These are phyloP conservation scores for Phycomyces blakesleeanus DNA, from an alignment of 192 early-diverging fungal species.

Conservation along the genomic window DNA sequence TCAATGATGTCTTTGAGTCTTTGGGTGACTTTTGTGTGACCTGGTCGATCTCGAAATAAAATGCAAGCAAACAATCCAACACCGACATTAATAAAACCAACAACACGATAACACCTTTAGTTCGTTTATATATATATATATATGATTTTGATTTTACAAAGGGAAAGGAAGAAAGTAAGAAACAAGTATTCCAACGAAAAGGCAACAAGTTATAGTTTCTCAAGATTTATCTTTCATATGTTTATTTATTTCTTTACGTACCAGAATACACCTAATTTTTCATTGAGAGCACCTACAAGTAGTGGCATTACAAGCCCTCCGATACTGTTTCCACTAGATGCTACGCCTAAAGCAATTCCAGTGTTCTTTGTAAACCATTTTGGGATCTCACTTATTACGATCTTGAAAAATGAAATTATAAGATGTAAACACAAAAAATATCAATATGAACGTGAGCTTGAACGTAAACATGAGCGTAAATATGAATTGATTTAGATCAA, in stretches of 20 bases:
- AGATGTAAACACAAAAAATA: background rate
- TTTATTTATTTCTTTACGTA: too few relatives aligned
- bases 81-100: conserved; percentile 22
- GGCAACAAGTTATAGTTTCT: too few relatives aligned
- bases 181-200: background rate
- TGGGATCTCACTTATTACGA: conserved; percentile 21
- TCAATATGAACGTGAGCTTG: too few relatives aligned
- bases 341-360: conserved; percentile 66
- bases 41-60: conserved; percentile 20
- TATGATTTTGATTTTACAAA: background rate
- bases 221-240: too few relatives aligned
- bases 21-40: background rate
- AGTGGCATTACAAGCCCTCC: conserved; percentile 67
- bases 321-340: conserved; percentile 63
- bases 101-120: conserved; percentile 22
- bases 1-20: conserved; percentile 22
- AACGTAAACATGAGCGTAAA: background rate
- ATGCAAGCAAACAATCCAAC: conserved; percentile 12
- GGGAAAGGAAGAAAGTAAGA: background rate
- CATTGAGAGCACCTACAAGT: conserved; percentile 53
- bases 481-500: background rate
- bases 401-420: conserved; percentile 11
- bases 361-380: conserved; percentile 68
- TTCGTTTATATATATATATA: background rate
- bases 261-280: conserved; percentile 47